Base-by-base conservation (phyloP, 495 filamentous ascomycete species). In the Jackrogersella multiformis region DNA sequence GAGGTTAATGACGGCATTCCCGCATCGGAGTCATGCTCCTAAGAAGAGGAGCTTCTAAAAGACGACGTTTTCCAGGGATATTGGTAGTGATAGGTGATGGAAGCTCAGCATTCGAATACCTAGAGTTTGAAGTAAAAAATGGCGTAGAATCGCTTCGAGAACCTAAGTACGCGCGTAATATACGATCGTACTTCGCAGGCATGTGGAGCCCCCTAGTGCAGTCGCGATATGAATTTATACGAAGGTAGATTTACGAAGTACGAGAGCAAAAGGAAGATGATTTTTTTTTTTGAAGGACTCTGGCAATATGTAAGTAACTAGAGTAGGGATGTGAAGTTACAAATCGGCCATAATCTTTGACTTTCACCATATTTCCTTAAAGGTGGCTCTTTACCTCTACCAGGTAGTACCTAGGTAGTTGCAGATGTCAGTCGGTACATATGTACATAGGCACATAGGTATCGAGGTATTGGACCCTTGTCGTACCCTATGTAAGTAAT, bases 1-100 rank as follows among this genome's bases (percentile, higher is more conserved):
- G 82, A 78, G 58, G 78, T 80, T 76, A 78, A 73, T 66, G 76
- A 74, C 77, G 84, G 82, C 84, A 86, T 75, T 85, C 74, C 81
- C 80, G 81, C 76, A 77, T 79, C 64, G 78, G 78, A 63, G 32
- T 73, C 73, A 73, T 75, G 64, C 62, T 66, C 68, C 70, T 60
- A 46, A 45, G 41, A 58, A 38, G 49, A 73, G 64, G 58, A 70
- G 67, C 56, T 57, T 15, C 42, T 69, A 28, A 18, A 30, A 36
- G 13, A 30, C 18, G 30, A 15, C 34, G 35, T 38, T 35, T 36
- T 38, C 21, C 21, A 15, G 46, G 26, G 21, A 20, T 28, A 46
- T 54, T 51, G 16, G 38, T 30, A 30, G 45, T 49, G 28, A 16
- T 36, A 54, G 26, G 42, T 7, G 8, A 35, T 28, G 30, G 18